A percentile compares a stretch with the other conserved stretches of the same genome.
Conservation (phyloP, 352 stramenopile genomes). For the Chloridella minuta region DNA sequence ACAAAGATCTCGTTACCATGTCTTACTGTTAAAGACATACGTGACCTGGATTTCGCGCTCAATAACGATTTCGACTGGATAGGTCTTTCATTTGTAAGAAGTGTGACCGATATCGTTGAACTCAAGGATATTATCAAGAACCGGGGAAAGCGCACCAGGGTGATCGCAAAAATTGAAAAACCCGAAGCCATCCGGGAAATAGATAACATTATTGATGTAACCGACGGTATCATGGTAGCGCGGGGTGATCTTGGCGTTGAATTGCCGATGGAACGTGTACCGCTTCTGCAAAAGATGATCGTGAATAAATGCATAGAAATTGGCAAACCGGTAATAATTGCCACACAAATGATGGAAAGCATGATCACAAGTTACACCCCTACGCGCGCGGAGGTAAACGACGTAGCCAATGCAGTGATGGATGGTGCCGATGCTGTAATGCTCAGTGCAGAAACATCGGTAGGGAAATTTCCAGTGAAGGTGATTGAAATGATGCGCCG, state of each 20-base stretch:
- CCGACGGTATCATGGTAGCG: constrained; percentile 69
- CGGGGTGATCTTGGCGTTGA: constrained; percentile 32
- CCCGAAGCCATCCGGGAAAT: constrained; percentile 57
- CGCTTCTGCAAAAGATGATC: constrained; percentile 32
- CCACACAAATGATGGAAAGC: constrained; percentile 95
- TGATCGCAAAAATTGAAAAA: constrained; percentile 87
- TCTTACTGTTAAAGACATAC: constrained; percentile 61
- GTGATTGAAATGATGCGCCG: constrained; percentile 58
- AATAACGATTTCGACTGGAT: constrained; percentile 62
- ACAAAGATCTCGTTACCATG: constrained; percentile 53
- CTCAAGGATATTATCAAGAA: constrained; percentile 38
- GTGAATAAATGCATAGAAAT: constrained; percentile 76
- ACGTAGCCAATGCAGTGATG: constrained; percentile 90
- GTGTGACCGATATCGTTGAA: constrained; percentile 44
- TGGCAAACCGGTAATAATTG: constrained; percentile 80
- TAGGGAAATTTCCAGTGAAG: constrained; percentile 64
- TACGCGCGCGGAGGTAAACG: constrained; percentile 83
- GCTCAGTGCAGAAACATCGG: constrained; percentile 85
- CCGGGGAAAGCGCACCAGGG: constrained; percentile 35
- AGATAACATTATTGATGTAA: constrained; percentile 61
- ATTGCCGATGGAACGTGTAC: constrained; percentile 41
- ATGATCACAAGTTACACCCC: constrained; percentile 82
- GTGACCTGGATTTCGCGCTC: constrained; percentile 55
- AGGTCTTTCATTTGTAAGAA: constrained; percentile 63
- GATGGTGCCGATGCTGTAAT: constrained; percentile 88